These are phyloP conservation scores for Ceratocystis cubensis DNA, from an alignment of 2,329 filamentous ascomycete species.

Conservation along the genomic window DNA sequence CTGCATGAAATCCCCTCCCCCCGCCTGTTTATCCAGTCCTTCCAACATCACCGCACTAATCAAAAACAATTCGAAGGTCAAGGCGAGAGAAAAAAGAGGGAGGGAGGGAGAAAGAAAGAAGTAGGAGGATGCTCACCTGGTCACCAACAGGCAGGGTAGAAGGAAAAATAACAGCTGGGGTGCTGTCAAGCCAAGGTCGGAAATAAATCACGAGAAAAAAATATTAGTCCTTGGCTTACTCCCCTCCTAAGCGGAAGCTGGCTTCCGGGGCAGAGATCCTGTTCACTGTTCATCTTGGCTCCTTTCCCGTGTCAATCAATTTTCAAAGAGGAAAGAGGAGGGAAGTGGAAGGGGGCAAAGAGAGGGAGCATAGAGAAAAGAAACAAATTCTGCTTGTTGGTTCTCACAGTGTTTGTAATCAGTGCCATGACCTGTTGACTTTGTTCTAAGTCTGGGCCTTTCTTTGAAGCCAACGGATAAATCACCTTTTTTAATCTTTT, in stretches of 20 bases:
- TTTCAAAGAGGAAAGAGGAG: neutral
- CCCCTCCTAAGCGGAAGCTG: neutral
- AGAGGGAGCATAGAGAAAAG: neutral
- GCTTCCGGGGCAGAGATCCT: neutral
- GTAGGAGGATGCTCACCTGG: neutral
- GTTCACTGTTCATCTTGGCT: constrained; percentile 2
- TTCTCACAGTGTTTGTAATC: neutral
- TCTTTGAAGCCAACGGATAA: neutral
- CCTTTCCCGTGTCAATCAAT: constrained; percentile 3
- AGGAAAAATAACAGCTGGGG: neutral
- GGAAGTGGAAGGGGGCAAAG: neutral
- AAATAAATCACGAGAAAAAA: constrained; percentile 4
- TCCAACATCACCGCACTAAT: neutral
- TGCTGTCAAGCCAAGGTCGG: neutral
- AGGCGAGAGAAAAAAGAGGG: neutral
- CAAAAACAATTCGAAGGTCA: neutral
- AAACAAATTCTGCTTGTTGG: neutral
- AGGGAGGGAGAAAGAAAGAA: neutral
- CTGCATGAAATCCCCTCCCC: neutral
- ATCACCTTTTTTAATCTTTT: neutral
- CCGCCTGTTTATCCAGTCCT: constrained; percentile 7
- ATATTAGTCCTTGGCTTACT: neutral
- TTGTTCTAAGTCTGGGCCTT: neutral
- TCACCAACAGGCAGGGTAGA: neutral
- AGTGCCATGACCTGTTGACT: neutral